Evolutionary conservation across 2,329 filamentous ascomycete genomes (phyloP).

Genomic region (Penicillium frequentans): DNA sequence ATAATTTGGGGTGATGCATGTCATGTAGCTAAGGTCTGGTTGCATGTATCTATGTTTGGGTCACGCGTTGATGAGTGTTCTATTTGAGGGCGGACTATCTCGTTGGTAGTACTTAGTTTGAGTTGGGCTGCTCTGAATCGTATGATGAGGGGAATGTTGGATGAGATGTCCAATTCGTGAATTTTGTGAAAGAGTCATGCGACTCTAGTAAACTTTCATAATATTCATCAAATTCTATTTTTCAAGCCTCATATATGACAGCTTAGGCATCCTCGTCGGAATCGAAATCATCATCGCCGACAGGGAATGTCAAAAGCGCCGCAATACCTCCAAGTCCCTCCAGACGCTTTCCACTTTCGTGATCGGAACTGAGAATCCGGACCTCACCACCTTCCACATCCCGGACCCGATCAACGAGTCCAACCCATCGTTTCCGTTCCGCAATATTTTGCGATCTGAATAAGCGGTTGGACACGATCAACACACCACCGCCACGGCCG

Average conservation of each 20-base stretch:
- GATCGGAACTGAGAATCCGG: constrained; percentile 84
- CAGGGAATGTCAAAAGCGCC: constrained; percentile 84
- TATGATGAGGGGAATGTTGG: not conserved
- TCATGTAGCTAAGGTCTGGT: not conserved
- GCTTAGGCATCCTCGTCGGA: constrained; percentile 43
- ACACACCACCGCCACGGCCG: constrained; percentile 76
- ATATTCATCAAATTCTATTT: not conserved
- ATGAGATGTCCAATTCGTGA: not conserved
- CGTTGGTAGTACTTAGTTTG: not conserved
- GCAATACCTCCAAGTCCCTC: constrained; percentile 85
- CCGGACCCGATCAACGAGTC: constrained; percentile 82
- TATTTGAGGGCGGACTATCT: not conserved
- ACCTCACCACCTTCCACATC: constrained; percentile 80
- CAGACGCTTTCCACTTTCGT: constrained; percentile 86
- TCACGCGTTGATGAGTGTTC: not conserved
- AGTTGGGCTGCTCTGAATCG: not conserved
- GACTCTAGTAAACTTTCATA: not conserved
- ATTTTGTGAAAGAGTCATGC: not conserved
- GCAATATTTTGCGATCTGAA: constrained; percentile 81
- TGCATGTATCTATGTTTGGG: not conserved
- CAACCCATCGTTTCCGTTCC: constrained; percentile 77
- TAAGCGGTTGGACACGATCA: constrained; percentile 83
- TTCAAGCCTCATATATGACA: not conserved
- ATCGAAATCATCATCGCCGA: constrained; percentile 76
- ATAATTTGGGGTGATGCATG: not conserved